Evolutionary conservation across 495 filamentous ascomycete genomes (phyloP).

Genomic region (Penicillium dipodomyicola): DNA sequence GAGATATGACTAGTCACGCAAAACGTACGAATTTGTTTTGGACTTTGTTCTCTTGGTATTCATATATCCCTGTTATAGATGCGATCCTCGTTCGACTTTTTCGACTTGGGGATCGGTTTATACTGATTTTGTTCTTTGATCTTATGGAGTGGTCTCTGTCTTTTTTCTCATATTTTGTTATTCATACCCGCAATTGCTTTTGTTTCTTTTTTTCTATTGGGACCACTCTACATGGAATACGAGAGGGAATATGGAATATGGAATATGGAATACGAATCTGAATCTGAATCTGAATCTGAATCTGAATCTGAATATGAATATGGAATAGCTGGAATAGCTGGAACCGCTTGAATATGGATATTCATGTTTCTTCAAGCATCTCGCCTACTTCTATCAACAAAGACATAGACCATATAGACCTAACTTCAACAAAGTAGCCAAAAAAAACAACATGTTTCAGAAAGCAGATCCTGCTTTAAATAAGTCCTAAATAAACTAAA

Average conservation of each 20-base stretch:
- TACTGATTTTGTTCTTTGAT: constrained; percentile 6
- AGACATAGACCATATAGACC: not conserved
- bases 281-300: no score
- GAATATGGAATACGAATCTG: constrained; percentile 4
- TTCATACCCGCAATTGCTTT: constrained; percentile 31
- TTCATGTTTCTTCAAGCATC: not conserved
- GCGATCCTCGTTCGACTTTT: constrained; percentile 3
- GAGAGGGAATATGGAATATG: constrained; percentile 6
- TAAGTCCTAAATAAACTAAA: not conserved
- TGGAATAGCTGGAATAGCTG: constrained; percentile 1
- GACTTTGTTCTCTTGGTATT: constrained; percentile 19
- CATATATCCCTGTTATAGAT: constrained; percentile 27
- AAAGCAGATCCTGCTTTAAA: not conserved
- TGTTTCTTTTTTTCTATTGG: constrained; percentile 3
- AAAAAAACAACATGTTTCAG: not conserved
- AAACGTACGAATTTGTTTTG: constrained; percentile 19
- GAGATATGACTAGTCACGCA: constrained; percentile 33
- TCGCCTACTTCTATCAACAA: not conserved
- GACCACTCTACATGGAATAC: not conserved
- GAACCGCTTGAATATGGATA: not conserved
- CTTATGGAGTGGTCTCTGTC: constrained; percentile 14
- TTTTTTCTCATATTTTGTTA: constrained; percentile 10
- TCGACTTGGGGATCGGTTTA: not conserved
- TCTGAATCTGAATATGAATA: constrained; percentile 10
- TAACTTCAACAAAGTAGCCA: not conserved